Conservation (phyloP, 2,329 filamentous ascomycete species). For the Colletotrichum tanaceti region DNA sequence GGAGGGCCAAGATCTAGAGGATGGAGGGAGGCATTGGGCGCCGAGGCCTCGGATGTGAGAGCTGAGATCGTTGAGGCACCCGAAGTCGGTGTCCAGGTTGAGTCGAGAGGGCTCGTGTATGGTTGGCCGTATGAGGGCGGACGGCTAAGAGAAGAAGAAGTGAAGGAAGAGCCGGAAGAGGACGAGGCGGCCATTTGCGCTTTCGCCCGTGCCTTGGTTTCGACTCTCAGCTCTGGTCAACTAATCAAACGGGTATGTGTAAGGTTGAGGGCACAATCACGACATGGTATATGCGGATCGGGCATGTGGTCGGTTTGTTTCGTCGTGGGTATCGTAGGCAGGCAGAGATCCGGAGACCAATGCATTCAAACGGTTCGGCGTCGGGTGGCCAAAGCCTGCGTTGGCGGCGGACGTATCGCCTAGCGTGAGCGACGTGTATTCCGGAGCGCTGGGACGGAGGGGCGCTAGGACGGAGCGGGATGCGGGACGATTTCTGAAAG, state of each 20-base stretch:
- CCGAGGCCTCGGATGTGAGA: conserved; percentile 54
- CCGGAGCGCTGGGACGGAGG: background rate
- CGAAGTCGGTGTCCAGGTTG: conserved; percentile 60
- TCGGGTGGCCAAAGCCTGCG: background rate
- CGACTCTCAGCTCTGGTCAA: conserved; percentile 23
- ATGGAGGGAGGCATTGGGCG: conserved; percentile 54
- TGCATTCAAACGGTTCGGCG: conserved; percentile 28
- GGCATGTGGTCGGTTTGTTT: conserved; percentile 15
- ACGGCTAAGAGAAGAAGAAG: conserved; percentile 58
- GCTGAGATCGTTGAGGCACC: conserved; percentile 58
- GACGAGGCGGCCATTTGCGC: conserved; percentile 54
- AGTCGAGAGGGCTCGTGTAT: conserved; percentile 57
- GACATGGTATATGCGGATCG: conserved; percentile 19
- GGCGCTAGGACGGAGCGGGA: background rate
- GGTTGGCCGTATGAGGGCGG: conserved; percentile 55
- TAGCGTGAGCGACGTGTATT: background rate
- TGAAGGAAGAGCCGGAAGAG: conserved; percentile 62
- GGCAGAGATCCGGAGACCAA: conserved; percentile 9
- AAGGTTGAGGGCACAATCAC: conserved; percentile 6
- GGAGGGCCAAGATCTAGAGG: conserved; percentile 64
- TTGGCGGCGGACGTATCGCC: background rate
- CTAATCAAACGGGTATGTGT: conserved; percentile 11
- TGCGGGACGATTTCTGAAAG: background rate
- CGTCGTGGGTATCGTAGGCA: conserved; percentile 4
- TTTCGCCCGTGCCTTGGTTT: conserved; percentile 1